Evolutionary conservation across 495 filamentous ascomycete species (phyloP).

Genomic region (Hyaloscypha variabilis): DNA sequence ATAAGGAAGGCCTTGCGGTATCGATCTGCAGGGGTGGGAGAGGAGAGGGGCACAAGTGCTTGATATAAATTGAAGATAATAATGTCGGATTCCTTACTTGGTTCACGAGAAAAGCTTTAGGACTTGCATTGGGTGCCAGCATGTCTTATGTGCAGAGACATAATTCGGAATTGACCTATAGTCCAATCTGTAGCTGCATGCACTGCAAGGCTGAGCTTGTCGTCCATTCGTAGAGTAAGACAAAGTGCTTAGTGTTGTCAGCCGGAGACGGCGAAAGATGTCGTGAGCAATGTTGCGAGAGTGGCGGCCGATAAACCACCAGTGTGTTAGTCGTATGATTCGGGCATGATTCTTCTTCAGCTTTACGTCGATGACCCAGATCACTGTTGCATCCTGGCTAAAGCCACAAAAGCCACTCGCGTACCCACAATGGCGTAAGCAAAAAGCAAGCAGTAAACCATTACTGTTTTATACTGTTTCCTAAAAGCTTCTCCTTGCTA

Average conservation of each 20-base stretch:
- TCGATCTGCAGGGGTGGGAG: neutral
- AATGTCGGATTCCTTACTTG: too few relatives aligned
- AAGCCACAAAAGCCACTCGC: neutral
- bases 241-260: too few relatives aligned
- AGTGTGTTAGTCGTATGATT: neutral
- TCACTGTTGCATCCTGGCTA: neutral
- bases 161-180: too few relatives aligned
- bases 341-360: neutral
- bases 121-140: too few relatives aligned
- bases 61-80: too few relatives aligned
- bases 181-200: too few relatives aligned
- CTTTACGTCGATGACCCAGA: neutral
- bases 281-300: too few relatives aligned
- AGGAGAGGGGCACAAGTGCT: neutral
- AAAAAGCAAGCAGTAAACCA: neutral
- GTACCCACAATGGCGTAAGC: neutral
- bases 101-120: too few relatives aligned
- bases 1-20: neutral
- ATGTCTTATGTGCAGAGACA: too few relatives aligned
- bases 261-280: too few relatives aligned
- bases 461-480: neutral
- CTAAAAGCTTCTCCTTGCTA: neutral
- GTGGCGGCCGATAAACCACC: neutral
- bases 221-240: too few relatives aligned
- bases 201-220: too few relatives aligned